Conservation (phyloP, 1,284 basidiomycete species). For the Tremellales sp. region DNA sequence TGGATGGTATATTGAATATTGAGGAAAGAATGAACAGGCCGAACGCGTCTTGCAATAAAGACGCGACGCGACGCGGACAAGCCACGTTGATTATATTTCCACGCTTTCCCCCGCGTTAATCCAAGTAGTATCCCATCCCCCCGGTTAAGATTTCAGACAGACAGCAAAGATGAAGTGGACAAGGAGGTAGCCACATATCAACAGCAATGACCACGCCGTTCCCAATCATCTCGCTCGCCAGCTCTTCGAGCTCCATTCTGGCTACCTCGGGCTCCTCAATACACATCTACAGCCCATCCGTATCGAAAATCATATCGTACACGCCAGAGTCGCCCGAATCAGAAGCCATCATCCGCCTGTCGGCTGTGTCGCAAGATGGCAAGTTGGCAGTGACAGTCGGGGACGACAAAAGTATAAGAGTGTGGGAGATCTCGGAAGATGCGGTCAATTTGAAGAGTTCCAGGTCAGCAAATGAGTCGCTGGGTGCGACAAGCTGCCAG, state of each 20-base stretch:
- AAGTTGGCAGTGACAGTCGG: conserved; percentile 61
- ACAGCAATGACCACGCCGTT: conserved; percentile 8
- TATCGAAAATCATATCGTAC: conserved; percentile 22
- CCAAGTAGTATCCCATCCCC: conserved; percentile 1
- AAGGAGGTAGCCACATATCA: not conserved
- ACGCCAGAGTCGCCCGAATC: conserved; percentile 2
- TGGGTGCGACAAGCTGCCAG: conserved; percentile 1
- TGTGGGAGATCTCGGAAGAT: conserved; percentile 60
- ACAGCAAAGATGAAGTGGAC: conserved; percentile 4
- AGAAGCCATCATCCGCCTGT: conserved; percentile 56
- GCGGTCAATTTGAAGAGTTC: conserved; percentile 58
- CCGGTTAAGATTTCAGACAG: not conserved
- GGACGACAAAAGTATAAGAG: conserved; percentile 73
- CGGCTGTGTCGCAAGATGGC: conserved; percentile 55
- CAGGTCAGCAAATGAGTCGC: conserved; percentile 53
- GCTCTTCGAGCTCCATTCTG: conserved; percentile 51
- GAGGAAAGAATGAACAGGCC: conserved; percentile 3
- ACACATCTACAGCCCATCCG: conserved; percentile 57
- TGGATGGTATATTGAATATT: not conserved
- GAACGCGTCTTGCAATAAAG: conserved; percentile 4
- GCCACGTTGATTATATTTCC: not conserved
- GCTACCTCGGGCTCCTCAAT: conserved; percentile 62
- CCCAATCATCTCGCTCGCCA: conserved; percentile 21
- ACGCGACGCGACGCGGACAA: conserved; percentile 2
- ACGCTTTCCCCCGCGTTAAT: conserved; percentile 9